Percentiles rank a stretch among this genome's conserved stretches.
Evolutionary conservation across 148 eudicot genomes (phyloP).

Genomic region (Chenopodium suecicum): DNA sequence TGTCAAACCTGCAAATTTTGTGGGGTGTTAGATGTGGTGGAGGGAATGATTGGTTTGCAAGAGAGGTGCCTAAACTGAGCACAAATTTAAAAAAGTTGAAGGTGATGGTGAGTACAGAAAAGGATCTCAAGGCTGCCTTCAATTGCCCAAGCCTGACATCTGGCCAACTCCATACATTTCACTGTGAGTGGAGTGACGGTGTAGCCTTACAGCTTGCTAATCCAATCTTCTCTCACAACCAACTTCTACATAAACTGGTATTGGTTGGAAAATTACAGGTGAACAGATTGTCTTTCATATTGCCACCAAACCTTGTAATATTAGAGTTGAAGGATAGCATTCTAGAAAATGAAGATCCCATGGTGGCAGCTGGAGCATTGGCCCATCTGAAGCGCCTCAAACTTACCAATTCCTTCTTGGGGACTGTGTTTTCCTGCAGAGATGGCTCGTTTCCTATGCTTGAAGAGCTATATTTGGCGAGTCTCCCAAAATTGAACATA

Average conservation of each 20-base stretch:
- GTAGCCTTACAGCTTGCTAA: slow-evolving; percentile 8
- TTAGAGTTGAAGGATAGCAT: slow-evolving; percentile 21
- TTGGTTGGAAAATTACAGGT: slow-evolving; percentile 15
- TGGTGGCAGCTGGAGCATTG: slow-evolving; percentile 20
- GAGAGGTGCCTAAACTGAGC: slow-evolving; percentile 17
- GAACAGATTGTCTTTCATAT: slow-evolving; percentile 1
- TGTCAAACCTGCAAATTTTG: slow-evolving; percentile 1
- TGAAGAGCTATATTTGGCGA: slow-evolving; percentile 14
- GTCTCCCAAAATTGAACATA: background rate
- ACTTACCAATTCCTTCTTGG: slow-evolving; percentile 5
- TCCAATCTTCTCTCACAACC: slow-evolving; percentile 9
- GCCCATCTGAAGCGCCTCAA: slow-evolving; percentile 25
- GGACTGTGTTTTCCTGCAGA: background rate
- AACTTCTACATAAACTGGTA: slow-evolving; percentile 19
- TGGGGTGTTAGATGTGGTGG: slow-evolving; percentile 11
- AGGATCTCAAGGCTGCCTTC: slow-evolving; percentile 11
- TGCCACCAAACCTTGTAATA: slow-evolving; percentile 20
- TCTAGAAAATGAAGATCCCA: slow-evolving; percentile 14
- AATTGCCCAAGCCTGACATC: slow-evolving; percentile 23
- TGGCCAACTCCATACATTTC: slow-evolving; percentile 15
- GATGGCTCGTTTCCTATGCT: slow-evolving; percentile 16
- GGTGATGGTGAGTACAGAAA: slow-evolving; percentile 9
- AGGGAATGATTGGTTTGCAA: background rate
- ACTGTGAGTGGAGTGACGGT: slow-evolving; percentile 3
- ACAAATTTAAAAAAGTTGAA: slow-evolving; percentile 18